Evolutionary conservation across 805 yeast genomes (phyloP).

Genomic region (Pichia sporocuriosa): DNA sequence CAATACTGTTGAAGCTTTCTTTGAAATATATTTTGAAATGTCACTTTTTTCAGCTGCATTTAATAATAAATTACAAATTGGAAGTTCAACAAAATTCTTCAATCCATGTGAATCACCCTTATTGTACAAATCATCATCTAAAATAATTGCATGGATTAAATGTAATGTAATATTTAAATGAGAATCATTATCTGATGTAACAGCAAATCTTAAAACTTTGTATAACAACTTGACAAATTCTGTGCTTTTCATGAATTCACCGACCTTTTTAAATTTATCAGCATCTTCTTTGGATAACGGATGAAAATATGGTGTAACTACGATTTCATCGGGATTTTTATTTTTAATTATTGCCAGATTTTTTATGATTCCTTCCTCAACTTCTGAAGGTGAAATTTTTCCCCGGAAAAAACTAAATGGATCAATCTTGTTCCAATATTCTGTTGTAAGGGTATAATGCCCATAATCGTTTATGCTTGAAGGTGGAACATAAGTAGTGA

Average conservation of each 20-base stretch:
- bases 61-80: conserved; percentile 50
- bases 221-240: conserved; percentile 51
- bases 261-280: conserved; percentile 35
- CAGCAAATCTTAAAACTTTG: conserved; percentile 49
- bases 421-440: conserved; percentile 43
- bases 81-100: conserved; percentile 39
- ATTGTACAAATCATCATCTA: conserved; percentile 27
- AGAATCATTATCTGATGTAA: conserved; percentile 44
- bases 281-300: conserved; percentile 24
- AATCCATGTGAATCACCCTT: conserved; percentile 32
- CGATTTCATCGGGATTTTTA: conserved; percentile 34
- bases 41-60: conserved; percentile 41
- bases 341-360: conserved; percentile 35
- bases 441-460: conserved; percentile 49
- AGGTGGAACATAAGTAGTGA: conserved; percentile 58
- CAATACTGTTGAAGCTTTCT: conserved; percentile 53
- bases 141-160: conserved; percentile 53
- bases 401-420: conserved; percentile 47
- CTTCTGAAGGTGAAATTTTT: conserved; percentile 43
- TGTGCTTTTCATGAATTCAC: conserved; percentile 43
- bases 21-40: conserved; percentile 41
- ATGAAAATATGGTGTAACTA: conserved; percentile 41
- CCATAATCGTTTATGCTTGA: conserved; percentile 63
- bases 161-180: conserved; percentile 59
- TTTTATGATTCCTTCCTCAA: conserved; percentile 40